Evolutionary conservation across 768 basidiomycete species (phyloP), one percentile per base, ranked within the genome.

Genomic region (Tubosaeta sp.): DNA sequence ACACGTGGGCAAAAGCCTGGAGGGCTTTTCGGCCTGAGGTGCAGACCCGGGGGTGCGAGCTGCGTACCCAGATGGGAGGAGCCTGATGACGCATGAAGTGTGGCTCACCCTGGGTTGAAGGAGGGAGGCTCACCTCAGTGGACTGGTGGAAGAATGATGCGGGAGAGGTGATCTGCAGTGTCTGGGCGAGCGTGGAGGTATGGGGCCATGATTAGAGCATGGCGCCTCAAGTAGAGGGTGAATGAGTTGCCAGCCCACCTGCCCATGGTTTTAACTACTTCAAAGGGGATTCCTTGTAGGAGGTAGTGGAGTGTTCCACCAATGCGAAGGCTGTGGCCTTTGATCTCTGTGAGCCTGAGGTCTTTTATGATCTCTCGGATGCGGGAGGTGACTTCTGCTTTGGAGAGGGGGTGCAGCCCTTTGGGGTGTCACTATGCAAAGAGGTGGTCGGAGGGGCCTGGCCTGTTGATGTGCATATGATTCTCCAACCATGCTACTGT

Each of bases 161-260:
- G 34, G 6, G 13, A 35, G 34, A 35, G 34, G 13, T 35, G 34
- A 14, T 14, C 13, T 6, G 34, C 34, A 12, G 13, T 35, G 34
- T 16, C 16, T 5, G 34, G 34, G 6, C 13, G 16, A 12, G 13
- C 34, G 5, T 39, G 38, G n/a, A 39, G 38, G 38, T 39, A 39
- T 6, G 38, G 38, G 9, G 38, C 38, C 9, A 39, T 8, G 38
- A 39, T 22, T 3, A n/a, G 1, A 2, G 63, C 58, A 38, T 72
- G 72, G 11, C 67, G 51, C 0, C 59, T 48, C 0, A 74, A 63
- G 45, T 74, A 74, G 1, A 59, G 3, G 0, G 46, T 39, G 50
- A 74, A 72, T 0, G 70, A 52, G 2, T 71, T 66, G 4, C 70
- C 60, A 0, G 57, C 62, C 74, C 73, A 76, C 0, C 66, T 51